Percentiles rank a stretch among this genome's conserved stretches.
Evolutionary conservation across 73 alveolate genomes (phyloP).

Genomic region (Paramecium primaurelia): DNA sequence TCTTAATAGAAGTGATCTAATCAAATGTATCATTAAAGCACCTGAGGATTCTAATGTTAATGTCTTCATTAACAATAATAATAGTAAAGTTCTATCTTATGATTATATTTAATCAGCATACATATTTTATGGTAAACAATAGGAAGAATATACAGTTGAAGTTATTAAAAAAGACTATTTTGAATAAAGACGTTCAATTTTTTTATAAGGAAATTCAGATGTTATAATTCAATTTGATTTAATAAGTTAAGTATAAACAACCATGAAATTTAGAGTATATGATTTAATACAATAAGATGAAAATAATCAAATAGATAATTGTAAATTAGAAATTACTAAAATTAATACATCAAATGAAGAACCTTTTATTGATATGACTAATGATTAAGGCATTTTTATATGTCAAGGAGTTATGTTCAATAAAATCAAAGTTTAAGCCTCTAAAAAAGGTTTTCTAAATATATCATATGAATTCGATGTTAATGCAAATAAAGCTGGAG

Average conservation of each 20-base stretch:
- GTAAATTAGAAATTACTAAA: neutral
- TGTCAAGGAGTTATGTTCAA: conserved; percentile 11
- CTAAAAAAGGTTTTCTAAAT: neutral
- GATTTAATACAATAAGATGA: neutral
- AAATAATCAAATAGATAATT: neutral
- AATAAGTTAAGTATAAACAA: neutral
- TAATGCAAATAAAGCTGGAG: neutral
- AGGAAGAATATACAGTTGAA: neutral
- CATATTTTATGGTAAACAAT: neutral
- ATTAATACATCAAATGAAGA: neutral
- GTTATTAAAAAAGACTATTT: neutral
- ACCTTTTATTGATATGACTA: neutral
- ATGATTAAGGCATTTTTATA: neutral
- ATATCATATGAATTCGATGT: neutral
- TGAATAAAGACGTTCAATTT: neutral
- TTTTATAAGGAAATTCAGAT: neutral
- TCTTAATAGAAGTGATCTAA: neutral
- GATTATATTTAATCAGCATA: neutral
- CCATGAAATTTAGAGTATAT: neutral
- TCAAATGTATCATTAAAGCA: neutral
- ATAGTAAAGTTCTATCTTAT: neutral
- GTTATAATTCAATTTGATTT: neutral
- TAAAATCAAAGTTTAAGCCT: neutral
- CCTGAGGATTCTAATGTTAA: neutral
- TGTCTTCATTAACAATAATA: neutral